Evolutionary conservation across 768 basidiomycete species (phyloP), one percentile per base, ranked within the genome.

Genomic region (Podaxis carcinomalis): DNA sequence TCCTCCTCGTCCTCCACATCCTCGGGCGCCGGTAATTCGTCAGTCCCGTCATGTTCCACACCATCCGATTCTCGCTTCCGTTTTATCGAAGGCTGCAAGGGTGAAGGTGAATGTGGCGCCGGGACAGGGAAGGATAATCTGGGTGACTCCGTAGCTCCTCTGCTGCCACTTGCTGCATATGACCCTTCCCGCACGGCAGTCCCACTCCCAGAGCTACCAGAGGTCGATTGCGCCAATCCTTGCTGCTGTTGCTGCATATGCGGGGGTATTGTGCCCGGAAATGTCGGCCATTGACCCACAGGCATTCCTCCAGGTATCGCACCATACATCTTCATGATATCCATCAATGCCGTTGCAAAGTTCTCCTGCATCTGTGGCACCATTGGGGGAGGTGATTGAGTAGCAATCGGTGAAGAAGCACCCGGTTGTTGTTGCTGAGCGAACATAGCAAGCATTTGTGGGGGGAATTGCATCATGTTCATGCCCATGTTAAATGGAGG

Each of bases 301-400:
- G 65, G 44, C 59, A 61, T 49, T n/a, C 52, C 53, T 25, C 59
- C 59, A 44, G 52, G 42, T n/a, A 32, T 35, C 2, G 32, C 44
- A 47, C 52, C 28, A 25, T 61, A 49, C 59, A 63, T 62, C 64
- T 64, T 65, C 40, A 59, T 58, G 21, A 64, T 44, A 44, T 59
- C 42, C 52, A 65, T 58, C n/a, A 40, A 36, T 19, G 61, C 51
- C 6, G 46, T 56, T 6, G 35, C 39, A 19, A 58, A 58, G 46
- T 61, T 61, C 51, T 61, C 59, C 27, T 42, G 40, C 49, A 60
- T 44, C 25, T 60, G 59, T 10, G 60, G 51, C 52, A 59, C 54
- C n/a, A 53, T 37, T 9, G 32, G 7, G n/a, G 58, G 13, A 19
- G 58, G 49, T 36, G 59, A 35, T 14, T 55, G 53, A 19, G 51